phyloP scores from a whole-genome alignment of 2,329 filamentous ascomycete species.

The Paramyrothecium roridum region DNA sequence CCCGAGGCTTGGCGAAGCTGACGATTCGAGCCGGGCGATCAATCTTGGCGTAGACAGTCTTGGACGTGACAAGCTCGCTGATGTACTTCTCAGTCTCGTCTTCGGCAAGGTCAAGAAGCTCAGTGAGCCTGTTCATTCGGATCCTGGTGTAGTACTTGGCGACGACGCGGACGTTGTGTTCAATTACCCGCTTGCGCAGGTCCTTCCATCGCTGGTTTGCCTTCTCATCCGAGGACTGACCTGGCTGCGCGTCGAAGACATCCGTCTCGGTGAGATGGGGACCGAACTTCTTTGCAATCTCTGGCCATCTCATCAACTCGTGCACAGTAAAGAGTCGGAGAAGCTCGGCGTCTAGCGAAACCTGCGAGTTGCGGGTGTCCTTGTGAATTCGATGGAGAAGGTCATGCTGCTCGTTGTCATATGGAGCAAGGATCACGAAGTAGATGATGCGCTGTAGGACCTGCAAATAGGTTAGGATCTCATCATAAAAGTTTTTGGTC shows the following conservation, averaged over 20 bases:
- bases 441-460: constrained; percentile 93
- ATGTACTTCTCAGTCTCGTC: constrained; percentile 99
- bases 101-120: constrained; percentile 86
- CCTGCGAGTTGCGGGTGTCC: constrained; percentile 75
- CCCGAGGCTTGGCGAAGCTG: constrained; percentile 89
- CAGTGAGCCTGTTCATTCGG: constrained; percentile 83
- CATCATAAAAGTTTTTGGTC: neutral
- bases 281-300: constrained; percentile 84
- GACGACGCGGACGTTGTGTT: constrained; percentile 96
- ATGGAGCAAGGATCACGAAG: constrained; percentile 92
- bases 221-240: constrained; percentile 71
- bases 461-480: constrained; percentile 37
- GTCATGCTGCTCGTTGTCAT: constrained; percentile 98
- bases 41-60: constrained; percentile 98
- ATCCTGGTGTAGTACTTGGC: constrained; percentile 99
- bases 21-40: constrained; percentile 90
- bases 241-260: constrained; percentile 71
- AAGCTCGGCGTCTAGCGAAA: constrained; percentile 78
- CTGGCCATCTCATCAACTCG: constrained; percentile 97
- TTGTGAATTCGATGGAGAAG: constrained; percentile 89
- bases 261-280: constrained; percentile 85
- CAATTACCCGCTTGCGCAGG: constrained; percentile 95
- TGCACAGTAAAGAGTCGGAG: constrained; percentile 93
- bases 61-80: constrained; percentile 91
- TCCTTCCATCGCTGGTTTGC: constrained; percentile 87